phyloP scores from a whole-genome alignment of 371 early-diverging fungal species.

The Mucor plumbeus region DNA sequence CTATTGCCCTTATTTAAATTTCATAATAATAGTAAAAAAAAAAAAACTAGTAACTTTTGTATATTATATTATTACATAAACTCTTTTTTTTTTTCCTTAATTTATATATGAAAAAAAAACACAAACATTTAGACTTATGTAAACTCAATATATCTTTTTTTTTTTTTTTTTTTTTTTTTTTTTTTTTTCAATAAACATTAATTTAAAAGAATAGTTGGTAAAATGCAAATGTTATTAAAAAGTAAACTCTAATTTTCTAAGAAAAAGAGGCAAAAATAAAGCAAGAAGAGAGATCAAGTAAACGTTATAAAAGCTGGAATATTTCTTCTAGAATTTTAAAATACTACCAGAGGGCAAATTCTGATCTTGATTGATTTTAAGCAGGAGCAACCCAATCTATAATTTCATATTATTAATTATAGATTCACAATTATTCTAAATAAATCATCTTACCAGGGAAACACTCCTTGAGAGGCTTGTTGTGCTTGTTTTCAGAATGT shows the following conservation, averaged over 20 bases:
- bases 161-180: not conserved
- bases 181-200: not conserved
- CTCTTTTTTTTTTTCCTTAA: not conserved
- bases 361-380: not conserved
- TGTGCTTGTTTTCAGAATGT: constrained; percentile 84
- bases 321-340: constrained; percentile 5
- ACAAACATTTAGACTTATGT: not conserved
- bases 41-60: constrained; percentile 1
- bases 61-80: constrained; percentile 2
- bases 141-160: not conserved
- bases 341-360: not conserved
- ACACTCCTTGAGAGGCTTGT: constrained; percentile 78
- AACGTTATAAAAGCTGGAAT: not conserved
- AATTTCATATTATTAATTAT: not conserved
- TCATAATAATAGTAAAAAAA: not conserved
- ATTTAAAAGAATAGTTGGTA: not conserved
- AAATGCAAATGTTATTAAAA: constrained; percentile 4
- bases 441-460: constrained; percentile 67
- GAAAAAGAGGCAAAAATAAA: not conserved
- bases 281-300: not conserved
- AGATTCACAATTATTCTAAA: not conserved
- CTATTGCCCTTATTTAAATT: constrained; percentile 24
- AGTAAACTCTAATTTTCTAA: not conserved
- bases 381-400: constrained; percentile 22
- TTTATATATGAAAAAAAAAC: not conserved